Percentiles rank a stretch among this genome's conserved stretches.
Evolutionary conservation across 2,329 filamentous ascomycete genomes (phyloP).

Genomic region (Celoporthe dispersa): DNA sequence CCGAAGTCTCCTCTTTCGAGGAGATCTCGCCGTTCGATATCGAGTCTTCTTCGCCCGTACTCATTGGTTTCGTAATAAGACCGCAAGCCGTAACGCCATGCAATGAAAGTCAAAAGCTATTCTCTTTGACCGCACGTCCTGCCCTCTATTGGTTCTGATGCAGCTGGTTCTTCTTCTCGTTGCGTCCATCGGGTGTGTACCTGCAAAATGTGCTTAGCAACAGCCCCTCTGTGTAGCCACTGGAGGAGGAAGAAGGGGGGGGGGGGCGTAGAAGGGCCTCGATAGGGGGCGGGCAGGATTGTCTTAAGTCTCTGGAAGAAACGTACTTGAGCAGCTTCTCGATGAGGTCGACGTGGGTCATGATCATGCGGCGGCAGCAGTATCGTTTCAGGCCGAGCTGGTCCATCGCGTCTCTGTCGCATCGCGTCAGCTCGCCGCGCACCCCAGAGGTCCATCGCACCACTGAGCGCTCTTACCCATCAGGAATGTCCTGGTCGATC

Average conservation of each 20-base stretch:
- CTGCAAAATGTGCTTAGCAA: constrained; percentile 39
- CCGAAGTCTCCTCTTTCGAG: not conserved
- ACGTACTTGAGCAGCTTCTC: constrained; percentile 94
- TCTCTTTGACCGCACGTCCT: constrained; percentile 7
- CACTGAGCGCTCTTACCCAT: constrained; percentile 63
- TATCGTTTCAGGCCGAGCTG: constrained; percentile 91
- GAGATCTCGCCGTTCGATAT: not conserved
- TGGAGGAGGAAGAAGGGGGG: too few relatives aligned
- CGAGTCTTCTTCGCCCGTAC: not conserved
- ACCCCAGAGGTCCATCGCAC: not conserved
- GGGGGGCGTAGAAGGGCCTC: too few relatives aligned
- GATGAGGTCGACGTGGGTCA: constrained; percentile 98
- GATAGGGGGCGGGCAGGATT: too few relatives aligned
- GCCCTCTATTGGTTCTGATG: constrained; percentile 28
- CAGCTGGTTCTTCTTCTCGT: constrained; percentile 62
- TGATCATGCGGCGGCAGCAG: constrained; percentile 98
- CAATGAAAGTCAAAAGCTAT: constrained; percentile 11
- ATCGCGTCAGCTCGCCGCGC: constrained; percentile 31
- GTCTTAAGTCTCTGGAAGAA: not conserved
- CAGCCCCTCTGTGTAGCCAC: not conserved
- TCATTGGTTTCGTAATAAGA: constrained; percentile 10
- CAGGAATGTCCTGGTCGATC: constrained; percentile 75
- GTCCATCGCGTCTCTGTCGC: constrained; percentile 87
- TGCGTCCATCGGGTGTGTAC: constrained; percentile 66
- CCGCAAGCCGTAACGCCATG: constrained; percentile 25